Base-by-base conservation (phyloP, 169 alveolate genomes). In the Cryptosporidium ubiquitum region DNA sequence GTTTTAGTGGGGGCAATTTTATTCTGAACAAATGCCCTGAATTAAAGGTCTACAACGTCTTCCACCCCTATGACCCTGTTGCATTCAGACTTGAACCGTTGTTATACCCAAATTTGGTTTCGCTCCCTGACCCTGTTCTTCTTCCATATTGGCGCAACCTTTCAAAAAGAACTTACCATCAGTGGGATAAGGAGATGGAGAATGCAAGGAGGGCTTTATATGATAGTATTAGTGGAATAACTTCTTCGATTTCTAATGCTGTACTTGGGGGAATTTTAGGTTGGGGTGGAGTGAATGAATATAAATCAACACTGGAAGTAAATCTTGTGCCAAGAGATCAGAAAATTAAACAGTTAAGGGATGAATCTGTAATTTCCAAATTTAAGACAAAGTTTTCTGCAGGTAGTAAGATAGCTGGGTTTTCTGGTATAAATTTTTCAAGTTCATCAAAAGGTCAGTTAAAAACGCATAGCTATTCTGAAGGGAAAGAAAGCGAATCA, bases 1-100 rank as follows among this genome's bases (percentile, higher is more conserved):
- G 55, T 42, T 85, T 51, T 79, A 93, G 91, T 86, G 86, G 84
- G 74, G 93, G 93, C 85, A 92, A 51, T 71, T 91, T 70, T 96
- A 94, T 42, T 52, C 91, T 86, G 66, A 74, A 55, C 73, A 93
- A 69, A 94, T 94, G 64, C 92, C 89, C 69, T 85, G 91, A 57
- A 84, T 92, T 40, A 91, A 93, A 79, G 73, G 66, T 86, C 35
- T 95, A 91, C 92, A 95, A 95, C 58, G 86, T 95, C 18, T 95
- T 95, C 66, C 97, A 95, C 86, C 96, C 96, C 5, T 95, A 94
- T 74, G 97, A 95, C 84, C 97, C 97, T 16, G 93, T 95, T 39
- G 97, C 95, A 44, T 93, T 85, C 84, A 89, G 97, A 51, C 93
- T 93, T 89, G 97, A 95, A 66, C 94, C 94, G 42, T 68, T 95